These are phyloP conservation scores for Amylocarpus encephaloides DNA, from an alignment of 2,329 filamentous ascomycete species.

Conservation along the genomic window DNA sequence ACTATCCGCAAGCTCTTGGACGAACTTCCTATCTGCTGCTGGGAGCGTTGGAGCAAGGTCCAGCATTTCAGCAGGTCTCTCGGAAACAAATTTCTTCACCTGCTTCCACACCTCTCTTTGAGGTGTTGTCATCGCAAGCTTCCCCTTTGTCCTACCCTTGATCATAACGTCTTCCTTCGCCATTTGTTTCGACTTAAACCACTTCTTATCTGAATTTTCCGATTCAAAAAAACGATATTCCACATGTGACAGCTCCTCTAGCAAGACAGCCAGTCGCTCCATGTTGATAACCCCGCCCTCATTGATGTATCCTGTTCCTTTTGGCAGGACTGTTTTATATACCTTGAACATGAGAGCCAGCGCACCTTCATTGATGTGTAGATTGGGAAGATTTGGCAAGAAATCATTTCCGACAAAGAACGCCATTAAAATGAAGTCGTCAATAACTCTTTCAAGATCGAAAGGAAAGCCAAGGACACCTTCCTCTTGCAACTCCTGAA, in stretches of 20 bases:
- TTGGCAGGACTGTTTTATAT: constrained; percentile 85
- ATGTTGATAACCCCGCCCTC: constrained; percentile 90
- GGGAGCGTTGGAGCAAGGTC: constrained; percentile 69
- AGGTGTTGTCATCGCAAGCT: constrained; percentile 66
- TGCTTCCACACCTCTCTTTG: constrained; percentile 79
- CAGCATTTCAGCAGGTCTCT: constrained; percentile 56
- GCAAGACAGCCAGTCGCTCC: constrained; percentile 65
- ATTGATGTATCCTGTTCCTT: constrained; percentile 91
- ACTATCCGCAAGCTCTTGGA: constrained; percentile 74
- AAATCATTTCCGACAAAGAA: constrained; percentile 99
- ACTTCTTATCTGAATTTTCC: constrained; percentile 81
- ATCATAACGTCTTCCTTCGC: constrained; percentile 62
- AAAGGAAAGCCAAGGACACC: constrained; percentile 70
- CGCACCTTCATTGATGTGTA: constrained; percentile 98
- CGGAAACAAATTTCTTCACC: constrained; percentile 76
- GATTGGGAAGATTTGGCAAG: constrained; percentile 86
- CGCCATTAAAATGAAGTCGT: constrained; percentile 98
- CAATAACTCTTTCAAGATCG: constrained; percentile 92
- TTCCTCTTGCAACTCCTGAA: constrained; percentile 79
- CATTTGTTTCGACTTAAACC: constrained; percentile 82
- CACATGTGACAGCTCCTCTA: constrained; percentile 80
- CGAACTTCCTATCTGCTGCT: constrained; percentile 85
- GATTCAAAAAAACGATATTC: constrained; percentile 91
- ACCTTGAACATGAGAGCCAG: constrained; percentile 95
- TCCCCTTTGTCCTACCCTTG: constrained; percentile 54